Evolutionary conservation across 1,284 basidiomycete genomes (phyloP), one percentile per base, ranked within the genome.

Genomic region (Ustilago esculenta): DNA sequence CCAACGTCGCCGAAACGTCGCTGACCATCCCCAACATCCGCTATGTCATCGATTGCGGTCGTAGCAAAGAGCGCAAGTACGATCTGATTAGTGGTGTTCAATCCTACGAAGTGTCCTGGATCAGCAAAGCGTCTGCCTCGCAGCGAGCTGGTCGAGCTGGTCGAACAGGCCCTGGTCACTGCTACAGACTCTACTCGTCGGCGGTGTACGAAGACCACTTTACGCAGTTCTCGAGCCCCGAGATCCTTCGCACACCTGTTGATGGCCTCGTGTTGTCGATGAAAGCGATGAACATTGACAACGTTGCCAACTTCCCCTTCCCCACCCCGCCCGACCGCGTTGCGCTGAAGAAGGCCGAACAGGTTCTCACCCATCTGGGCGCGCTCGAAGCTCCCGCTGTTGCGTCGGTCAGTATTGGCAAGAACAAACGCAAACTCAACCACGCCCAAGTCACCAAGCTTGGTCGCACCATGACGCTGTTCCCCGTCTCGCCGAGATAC

Each of bases 241-340:
- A 99, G 82, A 96, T 98, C 64, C 86, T 94, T 39, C 90, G 95
- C 24, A 94, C 92, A 84, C 95, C 96, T 0, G 95, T 98, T 75
- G 96, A 98, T 76, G 94, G 94, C 0, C 89, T 98, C 21, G 92
- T 98, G 11, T 85, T 98, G 30, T 93, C 97, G 83, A 98, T 99
- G 96, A 98, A 99, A 86, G 90, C 89, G 81, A 98, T 99, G 94
- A 93, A 97, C 80, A 94, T 99, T 61, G 94, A 98, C 77, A 87
- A 92, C 0, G 93, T 98, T 20, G 86, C 92, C 75, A 97, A 98
- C 83, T 99, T 99, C 82, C 96, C 96, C 10, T 98, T 98, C 84
- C 96, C 96, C 0, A 98, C 96, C 0, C 90, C 95, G 9, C 96
- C 96, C 0, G 92, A 98, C 80, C 87, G 90, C n/a, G 76, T 83